Evolutionary conservation across 2,329 filamentous ascomycete genomes (phyloP).

Genomic region (Botrytis elliptica): DNA sequence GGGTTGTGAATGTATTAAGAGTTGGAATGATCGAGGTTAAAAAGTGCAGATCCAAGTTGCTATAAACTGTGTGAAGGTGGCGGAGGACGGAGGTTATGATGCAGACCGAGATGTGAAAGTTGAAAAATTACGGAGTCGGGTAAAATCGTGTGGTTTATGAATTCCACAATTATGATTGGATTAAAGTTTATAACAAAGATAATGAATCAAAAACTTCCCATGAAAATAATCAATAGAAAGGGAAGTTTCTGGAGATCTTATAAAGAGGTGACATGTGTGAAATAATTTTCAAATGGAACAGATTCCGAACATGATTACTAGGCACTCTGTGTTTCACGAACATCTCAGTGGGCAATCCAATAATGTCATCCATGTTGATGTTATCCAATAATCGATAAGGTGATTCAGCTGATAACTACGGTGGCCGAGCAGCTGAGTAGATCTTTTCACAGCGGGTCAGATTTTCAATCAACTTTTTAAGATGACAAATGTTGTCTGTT

Average conservation of each 20-base stretch:
- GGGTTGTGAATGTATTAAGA: background rate
- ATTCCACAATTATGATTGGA: constrained; percentile 20
- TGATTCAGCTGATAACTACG: constrained; percentile 14
- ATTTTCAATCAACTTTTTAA: too few relatives aligned
- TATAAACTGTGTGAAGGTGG: constrained; percentile 7
- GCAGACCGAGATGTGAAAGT: background rate
- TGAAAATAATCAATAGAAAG: background rate
- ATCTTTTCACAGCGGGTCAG: background rate
- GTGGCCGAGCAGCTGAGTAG: background rate
- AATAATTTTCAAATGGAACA: background rate
- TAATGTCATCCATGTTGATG: background rate
- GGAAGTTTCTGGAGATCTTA: constrained; percentile 1
- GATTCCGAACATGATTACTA: background rate
- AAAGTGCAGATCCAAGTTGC: background rate
- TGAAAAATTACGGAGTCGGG: background rate
- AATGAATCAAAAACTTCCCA: background rate
- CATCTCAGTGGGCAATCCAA: background rate
- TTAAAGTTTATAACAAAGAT: background rate
- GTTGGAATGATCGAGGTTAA: background rate
- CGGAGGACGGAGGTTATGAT: background rate
- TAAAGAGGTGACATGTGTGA: background rate
- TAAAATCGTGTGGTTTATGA: constrained; percentile 16
- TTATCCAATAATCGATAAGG: constrained; percentile 10
- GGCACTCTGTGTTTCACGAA: background rate
- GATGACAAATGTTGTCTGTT: background rate